Base-by-base conservation (phyloP, 352 stramenopile genomes). In the Phytophthora lateralis region DNA sequence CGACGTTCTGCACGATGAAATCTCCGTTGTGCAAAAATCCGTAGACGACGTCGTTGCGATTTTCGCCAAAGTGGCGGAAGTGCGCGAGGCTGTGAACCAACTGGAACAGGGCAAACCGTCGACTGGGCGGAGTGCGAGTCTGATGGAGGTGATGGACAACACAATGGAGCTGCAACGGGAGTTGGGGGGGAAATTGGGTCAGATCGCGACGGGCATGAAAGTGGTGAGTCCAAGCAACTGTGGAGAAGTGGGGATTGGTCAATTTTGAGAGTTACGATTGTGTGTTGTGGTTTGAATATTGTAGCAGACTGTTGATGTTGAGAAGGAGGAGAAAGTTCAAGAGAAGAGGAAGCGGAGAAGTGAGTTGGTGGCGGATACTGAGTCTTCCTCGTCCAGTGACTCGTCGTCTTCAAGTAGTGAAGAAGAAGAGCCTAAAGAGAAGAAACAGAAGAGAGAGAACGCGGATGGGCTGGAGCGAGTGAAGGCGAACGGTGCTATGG, bases 81-180 rank as follows among this genome's bases (percentile, higher is more conserved):
- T 76, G 26, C 58, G 68, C 12, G 63, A 76, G 21, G 68, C 63
- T 0, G 68, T 73, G 30, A 59, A 57, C 6, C 52, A 73, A 32
- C 21, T 73, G 53, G 53, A 76, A 18, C 47, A 76, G 34, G 58
- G 30, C 39, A 63, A 69, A 53, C 9, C 38, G 17, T 49, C 53
- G 3, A 43, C 37, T 5, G 53, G 58, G 9, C 49, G 42, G 21
- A 70, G 58, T 20, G 42, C 24, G 4, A 64, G 53, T 26, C 42
- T 70, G 0, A 42, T 70, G 35, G 34, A 60, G 17, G 21, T 38
- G 35, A 54, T 73, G 53, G 37, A 70, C 32, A 43, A 0, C 6
- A 45, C 53, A 3, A 38, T 59, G 26, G n/a, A 48, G 45, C 45
- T 73, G 43, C 62, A 69, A 12, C 24, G 44, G 2, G 26, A 62